Percentiles rank a stretch among this genome's conserved stretches.
These are phyloP conservation scores for Boeremia lycopersici DNA, from an alignment of 2,329 filamentous ascomycete genomes.

Conservation along the genomic window DNA sequence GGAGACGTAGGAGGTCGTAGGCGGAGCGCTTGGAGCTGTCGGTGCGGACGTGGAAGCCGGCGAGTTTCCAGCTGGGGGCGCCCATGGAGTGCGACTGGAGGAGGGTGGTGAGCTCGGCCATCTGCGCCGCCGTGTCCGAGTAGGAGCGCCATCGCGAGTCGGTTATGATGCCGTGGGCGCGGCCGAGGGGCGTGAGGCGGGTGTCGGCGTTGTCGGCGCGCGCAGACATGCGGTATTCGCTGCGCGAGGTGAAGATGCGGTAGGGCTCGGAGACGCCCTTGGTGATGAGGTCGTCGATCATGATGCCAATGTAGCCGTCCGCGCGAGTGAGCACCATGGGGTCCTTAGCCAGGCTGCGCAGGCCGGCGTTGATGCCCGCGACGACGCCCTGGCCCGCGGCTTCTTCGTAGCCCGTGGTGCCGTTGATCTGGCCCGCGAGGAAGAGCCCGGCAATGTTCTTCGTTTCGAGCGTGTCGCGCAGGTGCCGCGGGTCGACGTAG, in stretches of 20 bases:
- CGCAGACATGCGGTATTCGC: slow-evolving; percentile 91
- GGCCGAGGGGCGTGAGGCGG: slow-evolving; percentile 80
- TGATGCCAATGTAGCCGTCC: slow-evolving; percentile 96
- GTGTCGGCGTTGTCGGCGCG: slow-evolving; percentile 93
- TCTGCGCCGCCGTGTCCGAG: slow-evolving; percentile 67
- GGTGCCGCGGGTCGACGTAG: slow-evolving; percentile 90
- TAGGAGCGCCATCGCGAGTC: slow-evolving; percentile 78
- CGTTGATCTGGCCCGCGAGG: slow-evolving; percentile 96
- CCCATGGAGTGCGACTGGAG: slow-evolving; percentile 66
- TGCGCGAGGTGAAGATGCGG: slow-evolving; percentile 95
- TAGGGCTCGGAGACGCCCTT: slow-evolving; percentile 98
- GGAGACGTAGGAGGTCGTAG: slow-evolving; percentile 77
- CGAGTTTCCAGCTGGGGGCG: slow-evolving; percentile 69
- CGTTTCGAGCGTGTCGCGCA: slow-evolving; percentile 90
- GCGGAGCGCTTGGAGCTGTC: slow-evolving; percentile 73
- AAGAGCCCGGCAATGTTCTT: slow-evolving; percentile 89
- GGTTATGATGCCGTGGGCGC: slow-evolving; percentile 76
- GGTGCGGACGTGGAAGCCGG: slow-evolving; percentile 71
- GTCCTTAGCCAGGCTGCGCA: slow-evolving; percentile 70
- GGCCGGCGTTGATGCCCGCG: slow-evolving; percentile 91
- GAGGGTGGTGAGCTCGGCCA: slow-evolving; percentile 67
- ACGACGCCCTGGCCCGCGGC: slow-evolving; percentile 91
- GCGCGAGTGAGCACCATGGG: slow-evolving; percentile 75
- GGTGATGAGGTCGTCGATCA: slow-evolving; percentile 97
- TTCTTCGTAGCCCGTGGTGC: slow-evolving; percentile 97